Evolutionary conservation across 768 basidiomycete species (phyloP).

Genomic region (Psilocybe subaeruginosa): DNA sequence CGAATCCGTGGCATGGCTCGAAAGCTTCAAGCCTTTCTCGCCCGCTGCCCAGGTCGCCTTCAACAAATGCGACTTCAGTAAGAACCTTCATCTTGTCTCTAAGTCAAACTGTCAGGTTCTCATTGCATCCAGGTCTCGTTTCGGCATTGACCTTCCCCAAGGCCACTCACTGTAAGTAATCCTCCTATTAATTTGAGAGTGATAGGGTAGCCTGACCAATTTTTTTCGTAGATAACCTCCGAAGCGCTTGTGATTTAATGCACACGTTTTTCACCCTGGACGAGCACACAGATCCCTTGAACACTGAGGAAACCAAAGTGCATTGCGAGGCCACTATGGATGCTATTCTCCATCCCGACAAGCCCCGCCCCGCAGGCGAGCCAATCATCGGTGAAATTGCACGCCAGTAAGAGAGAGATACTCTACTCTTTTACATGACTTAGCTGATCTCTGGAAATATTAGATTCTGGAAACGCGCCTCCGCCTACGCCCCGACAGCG

Average conservation of each 20-base stretch:
- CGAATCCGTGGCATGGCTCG: slow-evolving; percentile 10
- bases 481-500: neutral
- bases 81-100: neutral
- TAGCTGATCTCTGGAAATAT: too few relatives aligned
- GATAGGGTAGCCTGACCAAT: neutral
- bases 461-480: slow-evolving; percentile 13
- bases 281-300: slow-evolving; percentile 11
- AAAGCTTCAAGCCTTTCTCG: slow-evolving; percentile 3
- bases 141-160: slow-evolving; percentile 7
- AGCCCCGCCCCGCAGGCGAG: neutral
- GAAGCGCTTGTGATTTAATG: slow-evolving; percentile 16
- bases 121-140: slow-evolving; percentile 3
- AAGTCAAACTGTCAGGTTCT: too few relatives aligned
- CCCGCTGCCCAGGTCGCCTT: slow-evolving; percentile 1
- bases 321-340: slow-evolving; percentile 8
- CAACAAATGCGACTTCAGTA: slow-evolving; percentile 14
- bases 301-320: neutral
- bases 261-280: slow-evolving; percentile 11
- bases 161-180: slow-evolving; percentile 4
- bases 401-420: neutral
- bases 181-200: neutral
- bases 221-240: slow-evolving; percentile 2
- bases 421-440: too few relatives aligned
- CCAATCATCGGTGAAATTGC: slow-evolving; percentile 1
- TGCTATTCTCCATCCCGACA: slow-evolving; percentile 7